Evolutionary conservation across 164 flowering plant species (phyloP).

Genomic region (Cinnamomum micranthum): DNA sequence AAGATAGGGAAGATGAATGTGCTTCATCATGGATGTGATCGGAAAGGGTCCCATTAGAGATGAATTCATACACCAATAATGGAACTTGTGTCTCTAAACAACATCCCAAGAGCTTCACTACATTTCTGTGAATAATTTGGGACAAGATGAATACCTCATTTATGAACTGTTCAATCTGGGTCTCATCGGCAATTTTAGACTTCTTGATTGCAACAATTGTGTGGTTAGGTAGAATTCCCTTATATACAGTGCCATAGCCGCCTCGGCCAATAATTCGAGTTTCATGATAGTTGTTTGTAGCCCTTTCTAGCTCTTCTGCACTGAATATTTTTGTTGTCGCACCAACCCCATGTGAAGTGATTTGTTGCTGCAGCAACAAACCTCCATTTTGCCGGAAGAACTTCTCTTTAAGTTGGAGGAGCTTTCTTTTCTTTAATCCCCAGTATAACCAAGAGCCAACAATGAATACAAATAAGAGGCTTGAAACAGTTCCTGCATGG

Average conservation of each 20-base stretch:
- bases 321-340: background rate
- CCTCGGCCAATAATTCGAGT: constrained; percentile 12
- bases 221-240: constrained; percentile 11
- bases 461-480: too few species aligned
- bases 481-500: too few species aligned
- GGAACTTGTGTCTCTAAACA: constrained; percentile 18
- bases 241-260: constrained; percentile 15
- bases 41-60: constrained; percentile 5
- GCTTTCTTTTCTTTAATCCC: too few species aligned
- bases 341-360: too few species aligned
- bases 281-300: background rate
- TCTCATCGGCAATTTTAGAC: constrained; percentile 9
- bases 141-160: constrained; percentile 18
- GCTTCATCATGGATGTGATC: constrained; percentile 1
- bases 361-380: too few species aligned
- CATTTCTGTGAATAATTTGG: constrained; percentile 15
- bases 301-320: background rate
- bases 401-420: too few species aligned
- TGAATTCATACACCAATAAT: constrained; percentile 11
- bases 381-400: too few species aligned
- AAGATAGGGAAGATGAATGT: background rate
- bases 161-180: constrained; percentile 15
- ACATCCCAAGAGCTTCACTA: constrained; percentile 20
- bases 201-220: constrained; percentile 16
- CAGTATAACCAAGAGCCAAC: too few species aligned